Evolutionary conservation across 345 rosid genomes (phyloP).

Genomic region (Geranium brycei): DNA sequence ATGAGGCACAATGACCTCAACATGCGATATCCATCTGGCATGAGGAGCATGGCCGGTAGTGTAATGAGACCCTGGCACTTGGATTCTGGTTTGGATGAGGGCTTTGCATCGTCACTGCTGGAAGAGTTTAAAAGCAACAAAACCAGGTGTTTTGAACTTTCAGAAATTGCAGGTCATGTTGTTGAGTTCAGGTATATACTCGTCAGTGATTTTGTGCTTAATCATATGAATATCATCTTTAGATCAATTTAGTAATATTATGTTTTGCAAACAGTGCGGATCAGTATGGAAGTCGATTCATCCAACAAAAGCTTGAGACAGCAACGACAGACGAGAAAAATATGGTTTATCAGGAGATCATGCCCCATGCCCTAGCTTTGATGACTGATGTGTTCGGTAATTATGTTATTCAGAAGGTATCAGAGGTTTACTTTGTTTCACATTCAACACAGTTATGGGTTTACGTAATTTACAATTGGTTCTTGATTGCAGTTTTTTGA

Average conservation of each 20-base stretch:
- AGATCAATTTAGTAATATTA: too few species aligned
- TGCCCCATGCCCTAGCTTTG: conserved; percentile 67
- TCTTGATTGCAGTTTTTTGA: conserved; percentile 60
- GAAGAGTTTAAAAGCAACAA: conserved; percentile 65
- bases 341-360: conserved; percentile 81
- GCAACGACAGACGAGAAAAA: conserved; percentile 71
- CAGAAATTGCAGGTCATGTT: conserved; percentile 57
- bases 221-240: not conserved
- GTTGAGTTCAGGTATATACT: conserved; percentile 56
- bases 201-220: not conserved
- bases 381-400: conserved; percentile 98
- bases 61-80: conserved; percentile 47
- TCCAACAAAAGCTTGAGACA: conserved; percentile 93
- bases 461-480: too few species aligned
- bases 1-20: conserved; percentile 36
- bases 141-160: conserved; percentile 58
- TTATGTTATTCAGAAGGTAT: conserved; percentile 92
- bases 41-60: conserved; percentile 36
- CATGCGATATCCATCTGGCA: conserved; percentile 36
- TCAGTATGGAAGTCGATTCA: conserved; percentile 96
- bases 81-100: conserved; percentile 39
- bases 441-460: too few species aligned
- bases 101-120: conserved; percentile 42
- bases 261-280: conserved; percentile 42
- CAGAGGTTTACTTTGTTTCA: not conserved